These are phyloP conservation scores for Peniophora sp. DNA, from an alignment of 1,284 basidiomycete genomes.

Conservation along the genomic window DNA sequence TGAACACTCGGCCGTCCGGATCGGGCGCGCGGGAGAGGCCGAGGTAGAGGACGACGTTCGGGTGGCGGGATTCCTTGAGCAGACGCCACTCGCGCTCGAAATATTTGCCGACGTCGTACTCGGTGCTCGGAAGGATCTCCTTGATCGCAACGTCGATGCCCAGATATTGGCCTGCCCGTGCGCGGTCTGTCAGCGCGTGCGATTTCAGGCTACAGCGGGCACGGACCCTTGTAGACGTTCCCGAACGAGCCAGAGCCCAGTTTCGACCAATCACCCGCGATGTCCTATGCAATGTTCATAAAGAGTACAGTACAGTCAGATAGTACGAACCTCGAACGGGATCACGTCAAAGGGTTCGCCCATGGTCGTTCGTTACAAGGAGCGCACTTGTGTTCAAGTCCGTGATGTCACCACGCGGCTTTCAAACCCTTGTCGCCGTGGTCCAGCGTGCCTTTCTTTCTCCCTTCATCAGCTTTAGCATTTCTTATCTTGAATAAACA, in stretches of 20 bases:
- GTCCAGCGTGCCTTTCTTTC: too few species aligned
- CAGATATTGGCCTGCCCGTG: slow-evolving; percentile 73
- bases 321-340: slow-evolving; percentile 57
- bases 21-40: slow-evolving; percentile 85
- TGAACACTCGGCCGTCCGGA: slow-evolving; percentile 79
- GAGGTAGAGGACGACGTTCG: slow-evolving; percentile 91
- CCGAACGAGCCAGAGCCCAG: slow-evolving; percentile 90
- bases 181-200: too few species aligned
- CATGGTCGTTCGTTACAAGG: slow-evolving; percentile 5
- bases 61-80: slow-evolving; percentile 89
- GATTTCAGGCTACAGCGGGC: neutral
- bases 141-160: slow-evolving; percentile 96
- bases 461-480: too few species aligned
- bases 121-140: slow-evolving; percentile 83
- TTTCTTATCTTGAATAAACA: too few species aligned
- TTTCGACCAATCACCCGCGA: slow-evolving; percentile 82
- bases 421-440: too few species aligned
- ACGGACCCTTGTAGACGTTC: slow-evolving; percentile 79
- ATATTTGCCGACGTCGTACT: slow-evolving; percentile 94
- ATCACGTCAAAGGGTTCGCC: slow-evolving; percentile 78
- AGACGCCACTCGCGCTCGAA: slow-evolving; percentile 96
- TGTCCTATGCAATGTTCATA: slow-evolving; percentile 47
- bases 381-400: too few species aligned
- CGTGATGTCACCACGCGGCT: too few species aligned
- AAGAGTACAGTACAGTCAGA: neutral